Conservation (phyloP, 306 rosid genomes). For the Cyclanthera cordifolia region DNA sequence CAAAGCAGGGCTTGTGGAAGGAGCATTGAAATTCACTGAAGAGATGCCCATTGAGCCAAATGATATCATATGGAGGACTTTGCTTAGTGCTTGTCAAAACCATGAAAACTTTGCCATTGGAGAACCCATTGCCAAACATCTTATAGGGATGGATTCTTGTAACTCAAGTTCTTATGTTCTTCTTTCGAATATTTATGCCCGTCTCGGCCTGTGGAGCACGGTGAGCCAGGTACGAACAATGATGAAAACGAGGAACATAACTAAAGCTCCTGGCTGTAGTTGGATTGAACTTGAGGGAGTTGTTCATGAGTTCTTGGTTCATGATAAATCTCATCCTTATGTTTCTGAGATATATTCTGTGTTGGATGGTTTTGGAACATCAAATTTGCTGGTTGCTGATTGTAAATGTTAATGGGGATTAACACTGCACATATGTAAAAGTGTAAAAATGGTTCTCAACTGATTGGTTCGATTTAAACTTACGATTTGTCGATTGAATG, state of each 20-base stretch:
- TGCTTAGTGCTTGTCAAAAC: constrained; percentile 55
- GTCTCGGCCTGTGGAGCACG: constrained; percentile 49
- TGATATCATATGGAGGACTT: constrained; percentile 64
- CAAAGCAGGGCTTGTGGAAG: constrained; percentile 56
- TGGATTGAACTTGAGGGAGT: constrained; percentile 53
- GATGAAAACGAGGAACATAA: constrained; percentile 41
- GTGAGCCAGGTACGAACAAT: constrained; percentile 38
- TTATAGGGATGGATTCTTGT: constrained; percentile 30
- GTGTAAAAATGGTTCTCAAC: not conserved
- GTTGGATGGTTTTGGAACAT: constrained; percentile 33
- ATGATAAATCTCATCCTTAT: constrained; percentile 49
- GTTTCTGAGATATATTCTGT: constrained; percentile 48
- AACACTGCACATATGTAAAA: not conserved
- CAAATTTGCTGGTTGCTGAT: constrained; percentile 8
- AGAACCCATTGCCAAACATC: constrained; percentile 37
- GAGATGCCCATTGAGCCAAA: constrained; percentile 68
- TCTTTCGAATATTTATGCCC: constrained; percentile 51
- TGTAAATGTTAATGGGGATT: constrained; percentile 7
- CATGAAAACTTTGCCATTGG: constrained; percentile 34
- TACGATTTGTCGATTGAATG: not conserved
- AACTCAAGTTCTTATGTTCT: constrained; percentile 52
- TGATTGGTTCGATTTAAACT: not conserved
- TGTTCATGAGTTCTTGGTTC: constrained; percentile 59
- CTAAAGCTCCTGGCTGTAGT: constrained; percentile 61
- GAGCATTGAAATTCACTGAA: constrained; percentile 37